Evolutionary conservation across 2,329 filamentous ascomycete genomes (phyloP), one percentile per base, ranked within the genome.

Genomic region (Ascochyta koolunga): DNA sequence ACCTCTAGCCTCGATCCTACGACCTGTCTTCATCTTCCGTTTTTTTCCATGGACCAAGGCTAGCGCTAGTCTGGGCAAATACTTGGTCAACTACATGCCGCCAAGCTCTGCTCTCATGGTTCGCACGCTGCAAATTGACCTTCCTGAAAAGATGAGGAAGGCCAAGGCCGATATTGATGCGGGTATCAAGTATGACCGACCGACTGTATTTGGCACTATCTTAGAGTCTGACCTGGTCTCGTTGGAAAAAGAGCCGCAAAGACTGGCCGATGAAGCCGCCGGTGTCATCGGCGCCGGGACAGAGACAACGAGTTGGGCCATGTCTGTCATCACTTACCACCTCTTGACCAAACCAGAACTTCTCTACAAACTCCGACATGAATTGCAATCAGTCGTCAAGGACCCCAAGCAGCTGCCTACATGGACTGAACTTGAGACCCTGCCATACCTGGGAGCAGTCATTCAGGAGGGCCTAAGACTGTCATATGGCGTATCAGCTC

Each of bases 221-320:
- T 19, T 67, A 1, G 56, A 59, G 21, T 61, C 58, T 1, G 59
- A 62, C 22, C 40, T 63, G 22, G 50, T 56, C 5, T 27, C 56
- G 2, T 35, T 57, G n/a, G 62, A 67, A 2, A 67, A 68, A 27
- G 60, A 60, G 18, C 54, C 58, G 13, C 59, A 64, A n/a, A 65
- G 71, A 13, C 49, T 75, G 5, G 57, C 63, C 1, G 70, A 73
- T 32, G 72, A 75, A 55, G 70, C 62, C 9, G 57, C 65, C 22
- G 69, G 61, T 7, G 60, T 74, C 2, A 51, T 73, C 10, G 72
- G 69, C 27, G 72, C 72, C 2, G 72, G 70, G 8, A 73, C 71
- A 18, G 69, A 72, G 21, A 75, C 71, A 2, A 73, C 69, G 5
- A 66, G 69, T 10, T 67, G 67, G 62, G 61, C 63, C 19, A 40